phyloP scores from a whole-genome alignment of 257 asterid genomes.

The Solanum gracilifrons region DNA sequence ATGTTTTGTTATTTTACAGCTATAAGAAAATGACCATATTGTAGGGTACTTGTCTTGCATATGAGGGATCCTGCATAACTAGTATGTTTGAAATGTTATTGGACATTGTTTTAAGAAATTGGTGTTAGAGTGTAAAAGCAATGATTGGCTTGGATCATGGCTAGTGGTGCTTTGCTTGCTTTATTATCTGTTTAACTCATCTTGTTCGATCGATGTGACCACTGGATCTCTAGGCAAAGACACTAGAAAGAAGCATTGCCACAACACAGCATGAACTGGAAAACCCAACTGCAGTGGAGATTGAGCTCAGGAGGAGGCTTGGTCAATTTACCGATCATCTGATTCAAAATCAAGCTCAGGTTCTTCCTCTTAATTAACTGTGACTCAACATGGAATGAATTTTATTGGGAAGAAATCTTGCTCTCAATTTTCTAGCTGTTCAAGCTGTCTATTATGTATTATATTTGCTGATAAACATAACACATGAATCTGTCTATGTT shows the following conservation, averaged over 20 bases:
- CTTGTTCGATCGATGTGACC: background rate
- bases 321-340: constrained; percentile 80
- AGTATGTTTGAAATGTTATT: background rate
- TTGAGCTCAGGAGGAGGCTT: constrained; percentile 91
- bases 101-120: background rate
- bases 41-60: background rate
- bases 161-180: background rate
- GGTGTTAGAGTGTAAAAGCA: background rate
- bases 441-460: background rate
- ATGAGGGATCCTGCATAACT: background rate
- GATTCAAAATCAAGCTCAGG: constrained; percentile 97
- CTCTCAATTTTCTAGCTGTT: background rate
- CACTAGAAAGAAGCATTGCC: constrained; percentile 61
- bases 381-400: background rate
- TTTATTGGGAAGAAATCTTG: background rate
- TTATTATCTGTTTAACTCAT: background rate
- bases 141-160: background rate
- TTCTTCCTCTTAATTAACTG: constrained; percentile 12
- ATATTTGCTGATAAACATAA: background rate
- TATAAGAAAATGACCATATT: background rate
- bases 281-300: constrained; percentile 73
- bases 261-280: constrained; percentile 50
- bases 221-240: constrained; percentile 39
- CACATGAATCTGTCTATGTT: background rate
- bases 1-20: background rate